Conservation (phyloP, 768 basidiomycete genomes). For the Rhodosporidiobolus sp. region DNA sequence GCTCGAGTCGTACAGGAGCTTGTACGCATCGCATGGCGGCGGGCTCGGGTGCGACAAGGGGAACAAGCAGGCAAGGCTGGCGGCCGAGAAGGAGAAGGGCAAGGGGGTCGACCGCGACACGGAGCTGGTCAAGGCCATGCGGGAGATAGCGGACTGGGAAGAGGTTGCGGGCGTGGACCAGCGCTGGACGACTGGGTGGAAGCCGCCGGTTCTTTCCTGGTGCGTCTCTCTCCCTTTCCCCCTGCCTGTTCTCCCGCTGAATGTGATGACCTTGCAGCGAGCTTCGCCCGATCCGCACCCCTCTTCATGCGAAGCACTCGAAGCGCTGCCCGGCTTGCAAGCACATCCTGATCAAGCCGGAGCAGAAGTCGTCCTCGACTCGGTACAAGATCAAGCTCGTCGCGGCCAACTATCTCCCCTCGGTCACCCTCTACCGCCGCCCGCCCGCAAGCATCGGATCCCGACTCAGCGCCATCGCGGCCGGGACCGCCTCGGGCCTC, state of each 20-base stretch:
- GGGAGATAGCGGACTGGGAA: slow-evolving; percentile 54
- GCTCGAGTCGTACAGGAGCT: slow-evolving; percentile 41
- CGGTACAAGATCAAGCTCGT: slow-evolving; percentile 97
- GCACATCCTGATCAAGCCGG: slow-evolving; percentile 96
- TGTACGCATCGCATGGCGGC: slow-evolving; percentile 7
- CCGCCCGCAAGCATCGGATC: slow-evolving; percentile 47
- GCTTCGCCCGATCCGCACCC: slow-evolving; percentile 81
- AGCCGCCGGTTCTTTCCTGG: slow-evolving; percentile 62
- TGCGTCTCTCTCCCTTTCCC: slow-evolving; percentile 49
- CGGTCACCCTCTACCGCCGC: slow-evolving; percentile 61
- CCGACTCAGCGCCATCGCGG: slow-evolving; percentile 34
- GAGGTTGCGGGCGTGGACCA: slow-evolving; percentile 71
- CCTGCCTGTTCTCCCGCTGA: neutral
- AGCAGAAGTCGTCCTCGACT: slow-evolving; percentile 90
- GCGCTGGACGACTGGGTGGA: slow-evolving; percentile 79
- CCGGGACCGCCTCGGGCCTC: slow-evolving; percentile 32
- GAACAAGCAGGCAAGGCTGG: neutral
- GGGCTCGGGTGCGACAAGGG: slow-evolving; percentile 4
- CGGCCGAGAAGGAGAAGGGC: slow-evolving; percentile 9
- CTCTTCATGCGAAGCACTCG: slow-evolving; percentile 85
- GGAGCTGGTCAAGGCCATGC: slow-evolving; percentile 63
- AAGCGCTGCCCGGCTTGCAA: slow-evolving; percentile 92
- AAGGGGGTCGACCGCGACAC: slow-evolving; percentile 47
- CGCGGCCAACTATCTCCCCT: slow-evolving; percentile 88
- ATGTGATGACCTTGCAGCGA: slow-evolving; percentile 56